Evolutionary conservation across 306 rosid species (phyloP), one percentile per base, ranked within the genome.

Genomic region (Dalbergia cultrata): DNA sequence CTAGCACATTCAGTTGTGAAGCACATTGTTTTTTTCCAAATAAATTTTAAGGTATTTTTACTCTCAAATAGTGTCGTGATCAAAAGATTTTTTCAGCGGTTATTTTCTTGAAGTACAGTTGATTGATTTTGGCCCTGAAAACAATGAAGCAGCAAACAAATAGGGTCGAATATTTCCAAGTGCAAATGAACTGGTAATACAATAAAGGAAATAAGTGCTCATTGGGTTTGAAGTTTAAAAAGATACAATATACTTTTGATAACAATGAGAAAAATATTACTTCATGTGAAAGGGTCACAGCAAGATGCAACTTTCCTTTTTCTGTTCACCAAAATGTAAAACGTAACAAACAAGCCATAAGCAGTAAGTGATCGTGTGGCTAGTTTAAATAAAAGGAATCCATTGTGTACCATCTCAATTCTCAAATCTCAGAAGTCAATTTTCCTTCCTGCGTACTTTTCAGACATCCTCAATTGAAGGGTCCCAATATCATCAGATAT

Each of bases 371-470:
- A 67, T 53, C 12, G 13, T n/a, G 9, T 45, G 58, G 41, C 19
- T 49, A 49, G 8, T 70, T 17, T 16, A 31, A 77, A 56, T 18
- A n/a, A 62, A 70, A 61, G 37, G 53, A 80, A 70, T 61, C 37
- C 43, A 60, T 13, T 17, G 57, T 77, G 66, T 52, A 35, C 18
- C 43, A 65, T 77, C 65, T 61, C 61, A 44, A 81, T 41, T 43
- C 63, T 66, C 53, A 65, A 54, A 73, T 64, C 3, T 41, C 21
- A 41, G 49, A 56, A 64, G 18, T 43, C 11, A 44, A 7, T 45
- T 78, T 69, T 49, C 70, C 31, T 79, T 43, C n/a, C 8, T 47
- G 50, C 16, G 59, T 75, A n/a, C 70, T 59, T 80, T 79, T 35
- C 31, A 13, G 44, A 61, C 78, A 71, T 50, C 61, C 70, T 50